Evolutionary conservation across 2,329 filamentous ascomycete genomes (phyloP).

Genomic region (Ophioceras dolichostomum): DNA sequence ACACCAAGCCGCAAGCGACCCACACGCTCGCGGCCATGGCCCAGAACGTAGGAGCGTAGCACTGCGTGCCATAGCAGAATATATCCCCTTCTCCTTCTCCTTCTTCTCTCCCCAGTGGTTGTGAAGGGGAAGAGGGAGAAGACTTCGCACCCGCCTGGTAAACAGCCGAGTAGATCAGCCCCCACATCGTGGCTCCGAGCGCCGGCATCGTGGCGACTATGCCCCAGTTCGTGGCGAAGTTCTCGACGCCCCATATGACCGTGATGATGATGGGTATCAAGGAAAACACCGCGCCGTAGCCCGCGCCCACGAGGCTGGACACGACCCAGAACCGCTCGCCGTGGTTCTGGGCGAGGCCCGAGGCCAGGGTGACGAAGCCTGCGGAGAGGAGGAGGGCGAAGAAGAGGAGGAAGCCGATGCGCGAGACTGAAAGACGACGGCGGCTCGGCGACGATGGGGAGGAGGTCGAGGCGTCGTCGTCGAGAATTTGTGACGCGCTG

Average conservation of each 20-base stretch:
- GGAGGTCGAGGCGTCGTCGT: conserved; percentile 3
- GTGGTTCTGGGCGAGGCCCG: conserved; percentile 62
- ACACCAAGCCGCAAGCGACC: conserved; percentile 59
- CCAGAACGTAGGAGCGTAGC: conserved; percentile 78
- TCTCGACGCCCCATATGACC: conserved; percentile 98
- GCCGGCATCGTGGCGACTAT: conserved; percentile 90
- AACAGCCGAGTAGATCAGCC: conserved; percentile 70
- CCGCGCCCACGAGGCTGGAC: conserved; percentile 72
- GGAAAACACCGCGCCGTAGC: conserved; percentile 86
- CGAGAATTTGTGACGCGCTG: conserved; percentile 11
- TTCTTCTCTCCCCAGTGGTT: conserved; percentile 26
- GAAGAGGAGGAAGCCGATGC: conserved; percentile 65
- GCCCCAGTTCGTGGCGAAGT: conserved; percentile 97
- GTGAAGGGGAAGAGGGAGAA: not conserved
- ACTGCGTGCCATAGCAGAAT: conserved; percentile 70
- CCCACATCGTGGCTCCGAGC: conserved; percentile 79
- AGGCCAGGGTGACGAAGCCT: conserved; percentile 67
- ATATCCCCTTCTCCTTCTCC: conserved; percentile 25
- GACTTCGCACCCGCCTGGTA: conserved; percentile 50
- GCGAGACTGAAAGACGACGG: conserved; percentile 51
- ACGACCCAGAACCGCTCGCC: conserved; percentile 75
- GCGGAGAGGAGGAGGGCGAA: conserved; percentile 63
- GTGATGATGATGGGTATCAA: conserved; percentile 84
- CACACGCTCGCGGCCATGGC: conserved; percentile 72
- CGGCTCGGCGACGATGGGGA: conserved; percentile 3